Evolutionary conservation across 2,329 filamentous ascomycete genomes (phyloP), one percentile per base, ranked within the genome.

Genomic region (Pseudodiploospora longispora): DNA sequence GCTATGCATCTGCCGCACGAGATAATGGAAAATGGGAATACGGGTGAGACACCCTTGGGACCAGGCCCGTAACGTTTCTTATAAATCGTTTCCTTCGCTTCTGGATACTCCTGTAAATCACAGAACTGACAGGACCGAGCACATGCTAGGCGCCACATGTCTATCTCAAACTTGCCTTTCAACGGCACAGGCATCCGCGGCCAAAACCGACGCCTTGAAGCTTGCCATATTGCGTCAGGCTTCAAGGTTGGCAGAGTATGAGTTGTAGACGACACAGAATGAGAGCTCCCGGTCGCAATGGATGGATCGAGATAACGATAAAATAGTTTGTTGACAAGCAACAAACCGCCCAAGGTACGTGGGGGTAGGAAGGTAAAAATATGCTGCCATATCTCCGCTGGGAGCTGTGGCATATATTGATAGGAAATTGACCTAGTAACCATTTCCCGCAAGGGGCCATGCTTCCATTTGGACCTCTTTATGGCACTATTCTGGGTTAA

Each of bases 131-230:
- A 94, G 43, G 59, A 64, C 30, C 58, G 67, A 39, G 77, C 75
- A 60, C 78, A 81, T 32, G 80, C 71, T 41, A 93, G 67, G 55
- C 76, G 77, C 77, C 87, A 88, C 85, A 90, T 90, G 36, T 83
- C 76, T 51, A 86, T 68, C 62, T 93, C 87, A 36, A 77, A 76
- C 58, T 75, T 76, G 46, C 72, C 74, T 42, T 69, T 66, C 40
- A 91, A 69, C 29, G 86, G 86, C 44, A 73, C 72, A 38, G 87
- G 87, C 68, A 89, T 78, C 52, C 75, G 74, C 28, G 78, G 78
- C 66, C 78, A 77, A 60, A 78, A 82, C 19, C 68, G 64, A 54
- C 80, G 80, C 57, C 85, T 78, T 54, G 85, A 84, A 52, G 72
- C 68, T 58, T 76, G 75, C 86, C 86, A 91, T 55, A 91, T 80